Conservation (phyloP, 495 filamentous ascomycete genomes). For the Penicillium malachiteum region DNA sequence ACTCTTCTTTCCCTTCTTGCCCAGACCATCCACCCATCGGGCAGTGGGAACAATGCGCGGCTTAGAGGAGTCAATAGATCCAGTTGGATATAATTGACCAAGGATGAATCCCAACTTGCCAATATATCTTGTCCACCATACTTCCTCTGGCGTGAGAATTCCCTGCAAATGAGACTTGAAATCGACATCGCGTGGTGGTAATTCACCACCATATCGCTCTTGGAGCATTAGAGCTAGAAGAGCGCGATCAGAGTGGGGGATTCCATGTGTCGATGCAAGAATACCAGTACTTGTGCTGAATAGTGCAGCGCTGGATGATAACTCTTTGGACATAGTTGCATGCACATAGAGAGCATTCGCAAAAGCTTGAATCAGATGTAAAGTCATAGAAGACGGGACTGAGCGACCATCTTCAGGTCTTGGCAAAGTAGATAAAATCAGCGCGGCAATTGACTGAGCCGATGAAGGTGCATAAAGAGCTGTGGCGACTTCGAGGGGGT, state of each 20-base stretch:
- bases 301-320: slow-evolving; percentile 63
- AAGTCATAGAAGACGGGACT: slow-evolving; percentile 39
- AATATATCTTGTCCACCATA: slow-evolving; percentile 65
- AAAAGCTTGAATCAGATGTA: slow-evolving; percentile 48
- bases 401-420: slow-evolving; percentile 19
- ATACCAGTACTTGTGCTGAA: slow-evolving; percentile 69
- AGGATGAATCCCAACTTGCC: slow-evolving; percentile 40
- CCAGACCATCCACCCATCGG: slow-evolving; percentile 22
- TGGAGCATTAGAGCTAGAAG: slow-evolving; percentile 72
- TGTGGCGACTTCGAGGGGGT: slow-evolving; percentile 65
- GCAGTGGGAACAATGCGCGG: slow-evolving; percentile 29
- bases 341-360: slow-evolving; percentile 56
- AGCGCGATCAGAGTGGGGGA: slow-evolving; percentile 69
- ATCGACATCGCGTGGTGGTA: slow-evolving; percentile 53
- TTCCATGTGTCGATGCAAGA: slow-evolving; percentile 64
- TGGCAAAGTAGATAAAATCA: slow-evolving; percentile 49
- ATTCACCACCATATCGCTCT: slow-evolving; percentile 69
- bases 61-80: slow-evolving; percentile 26
- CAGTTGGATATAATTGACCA: slow-evolving; percentile 28
- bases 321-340: slow-evolving; percentile 47
- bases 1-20: slow-evolving; percentile 27
- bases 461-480: slow-evolving; percentile 47
- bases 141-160: slow-evolving; percentile 44
- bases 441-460: slow-evolving; percentile 32
- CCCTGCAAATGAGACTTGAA: slow-evolving; percentile 47